Base-by-base conservation (phyloP, 139 green algal genomes). In the Closterium sp. region DNA sequence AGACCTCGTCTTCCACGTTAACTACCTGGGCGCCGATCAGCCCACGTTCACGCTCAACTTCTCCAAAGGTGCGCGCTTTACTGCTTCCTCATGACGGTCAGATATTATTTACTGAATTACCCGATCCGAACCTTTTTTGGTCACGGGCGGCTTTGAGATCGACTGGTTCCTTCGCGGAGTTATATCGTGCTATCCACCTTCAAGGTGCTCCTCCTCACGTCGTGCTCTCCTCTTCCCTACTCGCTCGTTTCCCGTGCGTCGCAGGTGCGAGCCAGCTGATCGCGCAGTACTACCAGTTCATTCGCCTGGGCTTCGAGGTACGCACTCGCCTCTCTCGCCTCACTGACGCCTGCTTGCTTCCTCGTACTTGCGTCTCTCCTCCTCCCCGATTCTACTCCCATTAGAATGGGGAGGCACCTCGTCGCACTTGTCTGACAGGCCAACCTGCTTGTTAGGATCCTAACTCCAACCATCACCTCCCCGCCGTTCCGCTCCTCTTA, bases 1-100 rank as follows among this genome's bases (percentile, higher is more conserved):
- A 85, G 84, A 95, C 32, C 35, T 95, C 23, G 84, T 94, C 10
- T 94, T 95, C 87, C 88, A 93, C 64, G 84, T 95, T 0, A 95
- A 87, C 87, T 95, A 95, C 84, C 91, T 95, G 30, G 94, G 94
- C 28, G 84, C 66, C 2, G 91, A 93, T 34, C 86, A 91, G 84
- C 90, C 92, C 84, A 94, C 90, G 25, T 94, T 90, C 85, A 93
- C 92, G n/a, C 92, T 94, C 89, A 94, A 94, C 33, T 94, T 94
- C 87, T 94, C 92, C n/a, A 94, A 94, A 83, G 88, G 91, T 93
- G 4, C 2, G 88, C 32, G 84, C 55, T 35, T 7, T 34, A 4
- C 38, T 66, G 38, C 38, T 66, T n/a, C n/a, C n/a, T n/a, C n/a
- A n/a, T n/a, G n/a, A n/a, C n/a, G n/a, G n/a, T n/a, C n/a, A n/a